These are phyloP conservation scores for Gossypium aridum DNA, from an alignment of 441 rosid genomes.

Conservation along the genomic window DNA sequence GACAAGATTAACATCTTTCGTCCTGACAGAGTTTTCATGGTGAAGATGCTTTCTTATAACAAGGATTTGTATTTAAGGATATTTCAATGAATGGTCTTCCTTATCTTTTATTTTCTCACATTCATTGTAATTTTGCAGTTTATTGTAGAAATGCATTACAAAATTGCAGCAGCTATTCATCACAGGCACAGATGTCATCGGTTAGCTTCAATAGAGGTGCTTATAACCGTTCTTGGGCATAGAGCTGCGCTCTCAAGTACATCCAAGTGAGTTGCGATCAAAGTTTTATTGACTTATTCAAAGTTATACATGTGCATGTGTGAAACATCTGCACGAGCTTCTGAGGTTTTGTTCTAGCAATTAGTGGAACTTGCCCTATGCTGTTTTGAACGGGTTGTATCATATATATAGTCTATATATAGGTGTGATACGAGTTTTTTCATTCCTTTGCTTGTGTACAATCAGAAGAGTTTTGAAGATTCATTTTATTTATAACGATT, in stretches of 20 bases:
- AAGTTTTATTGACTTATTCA: slow-evolving; percentile 5
- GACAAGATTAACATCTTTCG: slow-evolving; percentile 92
- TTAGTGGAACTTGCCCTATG: not conserved
- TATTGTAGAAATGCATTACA: slow-evolving; percentile 80
- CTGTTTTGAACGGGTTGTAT: not conserved
- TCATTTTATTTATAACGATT: not conserved
- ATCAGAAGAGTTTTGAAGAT: not conserved
- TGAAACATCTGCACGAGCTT: slow-evolving; percentile 4
- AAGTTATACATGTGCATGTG: not conserved
- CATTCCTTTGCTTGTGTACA: not conserved
- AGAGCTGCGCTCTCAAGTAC: slow-evolving; percentile 84
- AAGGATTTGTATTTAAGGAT: slow-evolving; percentile 10
- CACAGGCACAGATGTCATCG: slow-evolving; percentile 77
- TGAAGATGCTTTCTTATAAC: slow-evolving; percentile 28
- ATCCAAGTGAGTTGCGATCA: slow-evolving; percentile 51
- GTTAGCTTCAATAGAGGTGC: slow-evolving; percentile 85
- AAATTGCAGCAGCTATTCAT: slow-evolving; percentile 71
- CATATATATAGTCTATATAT: not conserved
- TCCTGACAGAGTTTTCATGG: slow-evolving; percentile 96
- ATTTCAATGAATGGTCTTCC: not conserved
- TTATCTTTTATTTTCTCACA: slow-evolving; percentile 1
- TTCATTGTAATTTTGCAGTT: slow-evolving; percentile 48
- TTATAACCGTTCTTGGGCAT: slow-evolving; percentile 66
- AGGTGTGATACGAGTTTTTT: not conserved
- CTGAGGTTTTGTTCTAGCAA: not conserved